Evolutionary conservation across 176 grass and related monocot genomes (phyloP), one percentile per base, ranked within the genome.

Genomic region (Tillandsia leiboldiana): DNA sequence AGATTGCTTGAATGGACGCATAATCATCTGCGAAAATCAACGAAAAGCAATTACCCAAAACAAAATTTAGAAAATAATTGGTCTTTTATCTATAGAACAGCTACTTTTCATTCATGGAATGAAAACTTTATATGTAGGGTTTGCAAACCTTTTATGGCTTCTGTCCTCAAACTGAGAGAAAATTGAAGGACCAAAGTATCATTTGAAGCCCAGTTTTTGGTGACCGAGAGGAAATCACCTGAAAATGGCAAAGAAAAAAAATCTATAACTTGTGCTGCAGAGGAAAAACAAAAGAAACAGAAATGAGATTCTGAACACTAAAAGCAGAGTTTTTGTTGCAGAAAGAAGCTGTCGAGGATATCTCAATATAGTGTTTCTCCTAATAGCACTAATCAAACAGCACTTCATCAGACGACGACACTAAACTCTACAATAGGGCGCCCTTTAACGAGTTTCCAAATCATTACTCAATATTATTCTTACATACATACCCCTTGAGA

Each of bases 71-170:
- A 33, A 33, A 33, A 5, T 33, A 33, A 33, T 33, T 3, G 3
- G 3, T 33, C 3, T 33, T 20, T 33, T 33, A 33, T 33, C 2
- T 6, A 33, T 33, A 33, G 29, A 33, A 33, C 29, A 33, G 6
- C 29, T 33, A 33, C 3, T 33, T 33, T 54, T 12, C 52, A n/a
- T 13, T 12, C 10, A 70, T 1, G 26, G 2, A 49, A 29, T 23
- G 9, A 58, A 33, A 15, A 53, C 29, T 24, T 69, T 1, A 27
- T 57, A 49, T 15, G 22, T 74, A 15, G 9, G 80, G 51, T 24
- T 47, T 48, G 11, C 64, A 51, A 74, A 90, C 94, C 94, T 87
- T 97, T 90, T 63, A 99, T 81, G 65, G 80, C 70, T 64, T 99
- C 94, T 50, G 84, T 90, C 11, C 72, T 70, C 51, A 93, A 48